Conservation (phyloP, 441 rosid species). For the California macrophylla region DNA sequence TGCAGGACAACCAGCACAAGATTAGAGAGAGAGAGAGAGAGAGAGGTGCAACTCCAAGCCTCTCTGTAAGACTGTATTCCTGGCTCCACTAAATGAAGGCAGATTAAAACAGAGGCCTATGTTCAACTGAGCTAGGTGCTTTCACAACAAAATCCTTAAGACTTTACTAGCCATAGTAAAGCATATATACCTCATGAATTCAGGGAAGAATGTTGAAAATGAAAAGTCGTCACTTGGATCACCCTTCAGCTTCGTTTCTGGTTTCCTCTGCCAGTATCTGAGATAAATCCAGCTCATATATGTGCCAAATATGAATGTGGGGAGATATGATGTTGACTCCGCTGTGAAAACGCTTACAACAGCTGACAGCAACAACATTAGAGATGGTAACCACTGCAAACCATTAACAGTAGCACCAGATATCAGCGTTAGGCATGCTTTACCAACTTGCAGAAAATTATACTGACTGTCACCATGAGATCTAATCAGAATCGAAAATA, state of each 20-base stretch:
- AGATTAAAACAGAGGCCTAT: background rate
- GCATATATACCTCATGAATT: slow-evolving; percentile 50
- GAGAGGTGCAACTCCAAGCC: background rate
- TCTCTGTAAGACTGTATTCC: background rate
- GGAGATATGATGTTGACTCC: slow-evolving; percentile 68
- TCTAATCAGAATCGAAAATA: background rate
- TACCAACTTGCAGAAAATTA: slow-evolving; percentile 9
- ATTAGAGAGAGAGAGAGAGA: slow-evolving; percentile 1
- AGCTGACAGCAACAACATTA: slow-evolving; percentile 51
- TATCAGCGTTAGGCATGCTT: slow-evolving; percentile 15
- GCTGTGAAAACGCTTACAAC: slow-evolving; percentile 64
- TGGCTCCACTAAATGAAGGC: background rate
- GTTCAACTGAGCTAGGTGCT: background rate
- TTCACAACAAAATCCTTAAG: background rate
- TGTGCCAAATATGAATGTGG: slow-evolving; percentile 79
- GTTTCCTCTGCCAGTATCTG: slow-evolving; percentile 73
- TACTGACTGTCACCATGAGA: background rate
- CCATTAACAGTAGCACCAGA: slow-evolving; percentile 10
- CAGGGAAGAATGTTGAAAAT: slow-evolving; percentile 89
- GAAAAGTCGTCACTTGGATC: slow-evolving; percentile 92
- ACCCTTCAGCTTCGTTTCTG: slow-evolving; percentile 80
- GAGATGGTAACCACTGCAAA: slow-evolving; percentile 89
- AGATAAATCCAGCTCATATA: slow-evolving; percentile 88
- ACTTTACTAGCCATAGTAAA: slow-evolving; percentile 9
- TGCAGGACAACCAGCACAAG: slow-evolving; percentile 23